Evolutionary conservation across 106 monocot genomes (phyloP).

Genomic region (Dendrobium chrysotoxum): DNA sequence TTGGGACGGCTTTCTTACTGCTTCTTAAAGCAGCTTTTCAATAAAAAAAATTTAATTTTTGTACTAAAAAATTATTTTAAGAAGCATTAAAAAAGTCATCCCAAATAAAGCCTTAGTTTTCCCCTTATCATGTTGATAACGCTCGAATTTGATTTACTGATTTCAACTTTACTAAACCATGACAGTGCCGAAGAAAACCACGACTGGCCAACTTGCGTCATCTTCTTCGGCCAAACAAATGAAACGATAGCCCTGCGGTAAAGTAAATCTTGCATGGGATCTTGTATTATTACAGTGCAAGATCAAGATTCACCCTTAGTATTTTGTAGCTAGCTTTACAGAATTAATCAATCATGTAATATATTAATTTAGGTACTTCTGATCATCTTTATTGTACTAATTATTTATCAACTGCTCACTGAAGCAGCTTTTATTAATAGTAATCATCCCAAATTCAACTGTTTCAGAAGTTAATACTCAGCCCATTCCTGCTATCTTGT

Average conservation of each 20-base stretch:
- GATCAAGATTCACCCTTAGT: background rate
- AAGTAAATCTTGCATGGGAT: background rate
- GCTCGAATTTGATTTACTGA: background rate
- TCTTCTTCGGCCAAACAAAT: constrained; percentile 1
- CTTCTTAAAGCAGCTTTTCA: no score
- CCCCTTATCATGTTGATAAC: background rate
- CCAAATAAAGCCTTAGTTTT: no score
- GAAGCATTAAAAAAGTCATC: no score
- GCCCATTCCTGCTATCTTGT: no score
- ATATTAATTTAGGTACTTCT: background rate
- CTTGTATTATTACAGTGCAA: background rate
- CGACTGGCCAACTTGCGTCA: background rate
- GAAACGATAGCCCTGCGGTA: background rate
- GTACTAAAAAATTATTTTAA: no score
- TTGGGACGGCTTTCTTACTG: no score
- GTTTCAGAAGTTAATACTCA: no score
- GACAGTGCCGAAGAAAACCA: constrained; percentile 3
- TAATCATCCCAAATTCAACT: background rate
- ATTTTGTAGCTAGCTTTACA: background rate
- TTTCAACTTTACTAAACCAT: background rate
- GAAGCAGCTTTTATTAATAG: background rate
- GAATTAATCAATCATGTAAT: background rate
- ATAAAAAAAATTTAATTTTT: no score
- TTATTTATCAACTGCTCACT: background rate
- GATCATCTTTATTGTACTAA: background rate